Evolutionary conservation across 192 early-diverging fungal species (phyloP).

Genomic region (Geranomyces variabilis): DNA sequence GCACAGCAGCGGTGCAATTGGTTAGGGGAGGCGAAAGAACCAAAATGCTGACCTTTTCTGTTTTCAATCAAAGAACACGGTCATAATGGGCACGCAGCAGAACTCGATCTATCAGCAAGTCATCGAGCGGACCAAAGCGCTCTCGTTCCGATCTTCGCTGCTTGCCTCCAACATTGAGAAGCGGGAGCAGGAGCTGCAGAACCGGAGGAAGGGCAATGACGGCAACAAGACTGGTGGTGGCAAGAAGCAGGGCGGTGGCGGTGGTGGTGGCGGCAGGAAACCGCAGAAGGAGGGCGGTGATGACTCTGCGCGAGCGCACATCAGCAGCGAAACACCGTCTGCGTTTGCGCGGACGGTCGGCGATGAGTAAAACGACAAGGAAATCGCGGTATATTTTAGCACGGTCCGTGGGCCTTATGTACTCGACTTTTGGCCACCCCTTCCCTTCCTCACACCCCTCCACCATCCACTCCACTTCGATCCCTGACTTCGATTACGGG

Average conservation of each 20-base stretch:
- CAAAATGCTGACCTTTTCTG: not conserved
- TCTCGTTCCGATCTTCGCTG: slow-evolving; percentile 89
- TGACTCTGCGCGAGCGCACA: no score
- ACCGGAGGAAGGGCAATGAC: slow-evolving; percentile 34
- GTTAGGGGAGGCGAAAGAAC: not conserved
- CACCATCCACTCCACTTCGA: no score
- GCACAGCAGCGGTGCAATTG: no score
- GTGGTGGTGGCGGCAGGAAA: not conserved
- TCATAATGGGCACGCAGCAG: slow-evolving; percentile 87
- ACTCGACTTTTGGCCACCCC: no score
- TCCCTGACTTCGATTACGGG: no score
- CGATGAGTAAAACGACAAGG: no score
- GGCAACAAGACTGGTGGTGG: slow-evolving; percentile 9
- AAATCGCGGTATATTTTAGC: no score
- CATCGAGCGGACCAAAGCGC: slow-evolving; percentile 90
- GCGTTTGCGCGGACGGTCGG: no score
- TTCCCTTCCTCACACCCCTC: no score
- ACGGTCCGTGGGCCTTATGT: no score
- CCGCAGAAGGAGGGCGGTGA: no score
- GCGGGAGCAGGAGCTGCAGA: slow-evolving; percentile 65
- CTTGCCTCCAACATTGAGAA: slow-evolving; percentile 88
- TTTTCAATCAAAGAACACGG: slow-evolving; percentile 68
- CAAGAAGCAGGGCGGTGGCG: not conserved
- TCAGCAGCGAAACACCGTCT: no score
- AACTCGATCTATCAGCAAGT: slow-evolving; percentile 92